These are phyloP conservation scores for Petunia secreta DNA, from an alignment of 257 asterid species.

Conservation along the genomic window DNA sequence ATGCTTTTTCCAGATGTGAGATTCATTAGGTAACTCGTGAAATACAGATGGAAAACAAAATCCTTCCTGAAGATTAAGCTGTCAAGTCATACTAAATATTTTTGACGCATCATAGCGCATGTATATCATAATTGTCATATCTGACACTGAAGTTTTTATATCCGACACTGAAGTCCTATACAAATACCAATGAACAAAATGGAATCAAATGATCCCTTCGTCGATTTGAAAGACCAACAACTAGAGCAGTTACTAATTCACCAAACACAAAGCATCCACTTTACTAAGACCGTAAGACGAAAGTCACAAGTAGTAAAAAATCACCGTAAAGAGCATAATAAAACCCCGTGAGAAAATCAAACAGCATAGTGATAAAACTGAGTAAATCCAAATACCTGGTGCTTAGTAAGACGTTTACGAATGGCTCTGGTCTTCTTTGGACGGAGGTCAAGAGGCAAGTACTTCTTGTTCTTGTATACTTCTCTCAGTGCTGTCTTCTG, in stretches of 20 bases:
- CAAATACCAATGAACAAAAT: too few species aligned
- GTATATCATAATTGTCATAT: neutral
- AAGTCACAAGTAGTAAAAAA: too few species aligned
- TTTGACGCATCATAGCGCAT: neutral
- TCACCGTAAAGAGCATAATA: neutral
- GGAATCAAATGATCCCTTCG: too few species aligned
- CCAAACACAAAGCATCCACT: too few species aligned
- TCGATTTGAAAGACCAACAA: too few species aligned
- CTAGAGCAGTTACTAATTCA: too few species aligned
- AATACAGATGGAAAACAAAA: too few species aligned
- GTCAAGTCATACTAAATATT: neutral
- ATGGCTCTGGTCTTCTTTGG: conserved; percentile 81
- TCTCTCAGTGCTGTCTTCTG: conserved; percentile 68
- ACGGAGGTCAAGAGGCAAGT: conserved; percentile 77
- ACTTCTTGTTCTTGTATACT: conserved; percentile 71
- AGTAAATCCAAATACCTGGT: conserved; percentile 47
- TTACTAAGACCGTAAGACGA: too few species aligned
- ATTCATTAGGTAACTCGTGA: neutral
- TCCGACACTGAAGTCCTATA: neutral
- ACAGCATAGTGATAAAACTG: neutral
- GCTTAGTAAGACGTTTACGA: conserved; percentile 79
- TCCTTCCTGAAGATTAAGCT: neutral
- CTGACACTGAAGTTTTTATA: neutral
- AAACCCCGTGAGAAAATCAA: neutral
- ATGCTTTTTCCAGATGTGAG: neutral